phyloP scores from a whole-genome alignment of 2,329 filamentous ascomycete species.

The Zasmidium citrigriseum region DNA sequence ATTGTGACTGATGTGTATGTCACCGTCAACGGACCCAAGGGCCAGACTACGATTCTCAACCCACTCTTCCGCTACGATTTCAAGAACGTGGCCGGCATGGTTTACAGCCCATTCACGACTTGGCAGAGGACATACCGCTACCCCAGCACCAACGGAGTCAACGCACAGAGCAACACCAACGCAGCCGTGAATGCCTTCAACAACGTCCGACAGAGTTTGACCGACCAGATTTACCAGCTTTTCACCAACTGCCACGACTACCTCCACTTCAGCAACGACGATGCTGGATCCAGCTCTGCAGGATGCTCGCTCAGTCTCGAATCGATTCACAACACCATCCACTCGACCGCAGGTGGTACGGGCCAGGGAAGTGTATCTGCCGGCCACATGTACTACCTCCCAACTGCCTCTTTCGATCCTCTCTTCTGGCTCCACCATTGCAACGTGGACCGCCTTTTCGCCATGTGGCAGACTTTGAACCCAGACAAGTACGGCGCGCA shows the following conservation, averaged over 20 bases:
- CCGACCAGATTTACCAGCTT: slow-evolving; percentile 29
- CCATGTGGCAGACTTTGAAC: slow-evolving; percentile 36
- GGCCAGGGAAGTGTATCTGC: slow-evolving; percentile 17
- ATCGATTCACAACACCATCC: slow-evolving; percentile 31
- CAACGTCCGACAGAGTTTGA: slow-evolving; percentile 21
- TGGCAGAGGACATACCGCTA: slow-evolving; percentile 28
- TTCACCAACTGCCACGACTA: slow-evolving; percentile 28
- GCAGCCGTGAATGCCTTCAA: slow-evolving; percentile 18
- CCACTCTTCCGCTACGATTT: slow-evolving; percentile 33
- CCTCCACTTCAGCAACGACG: slow-evolving; percentile 28
- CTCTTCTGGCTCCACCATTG: slow-evolving; percentile 38
- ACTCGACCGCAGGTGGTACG: slow-evolving; percentile 26
- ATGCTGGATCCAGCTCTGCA: slow-evolving; percentile 19
- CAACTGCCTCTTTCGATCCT: slow-evolving; percentile 34
- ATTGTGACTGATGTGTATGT: slow-evolving; percentile 24
- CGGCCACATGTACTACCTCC: slow-evolving; percentile 36
- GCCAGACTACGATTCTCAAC: slow-evolving; percentile 24
- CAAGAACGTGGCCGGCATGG: slow-evolving; percentile 13
- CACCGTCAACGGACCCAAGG: slow-evolving; percentile 25
- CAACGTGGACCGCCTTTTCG: slow-evolving; percentile 37
- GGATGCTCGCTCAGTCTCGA: slow-evolving; percentile 28
- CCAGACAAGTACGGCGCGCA: slow-evolving; percentile 27
- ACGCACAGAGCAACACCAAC: slow-evolving; percentile 18
- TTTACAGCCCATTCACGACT: slow-evolving; percentile 24
- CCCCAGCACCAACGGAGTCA: slow-evolving; percentile 24